These are phyloP conservation scores for Prunus mira DNA, from an alignment of 306 rosid genomes.

Conservation along the genomic window DNA sequence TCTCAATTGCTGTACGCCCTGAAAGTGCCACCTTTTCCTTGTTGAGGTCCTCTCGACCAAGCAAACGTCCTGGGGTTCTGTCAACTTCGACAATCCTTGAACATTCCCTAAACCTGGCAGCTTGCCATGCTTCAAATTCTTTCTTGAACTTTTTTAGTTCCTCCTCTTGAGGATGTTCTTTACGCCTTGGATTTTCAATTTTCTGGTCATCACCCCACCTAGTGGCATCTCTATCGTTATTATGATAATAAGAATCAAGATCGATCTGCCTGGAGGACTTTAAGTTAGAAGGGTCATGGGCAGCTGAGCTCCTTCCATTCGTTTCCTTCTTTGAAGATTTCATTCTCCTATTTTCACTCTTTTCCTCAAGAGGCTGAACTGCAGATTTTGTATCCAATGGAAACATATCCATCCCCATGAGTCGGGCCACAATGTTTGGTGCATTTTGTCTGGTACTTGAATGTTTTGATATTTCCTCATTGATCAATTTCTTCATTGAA, in stretches of 20 bases:
- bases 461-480: slow-evolving; percentile 66
- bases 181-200: slow-evolving; percentile 54
- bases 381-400: slow-evolving; percentile 51
- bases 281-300: slow-evolving; percentile 43
- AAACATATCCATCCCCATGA: slow-evolving; percentile 88
- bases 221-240: slow-evolving; percentile 37
- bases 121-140: slow-evolving; percentile 94
- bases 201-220: slow-evolving; percentile 44
- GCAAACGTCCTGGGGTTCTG: slow-evolving; percentile 34
- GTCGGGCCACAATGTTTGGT: slow-evolving; percentile 93
- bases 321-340: slow-evolving; percentile 50
- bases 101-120: slow-evolving; percentile 77
- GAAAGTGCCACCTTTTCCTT: slow-evolving; percentile 42
- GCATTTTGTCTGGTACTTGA: slow-evolving; percentile 55
- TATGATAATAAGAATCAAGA: slow-evolving; percentile 38
- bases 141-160: slow-evolving; percentile 87
- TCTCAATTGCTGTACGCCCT: slow-evolving; percentile 33
- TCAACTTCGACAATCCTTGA: slow-evolving; percentile 60
- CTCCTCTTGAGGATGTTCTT: slow-evolving; percentile 97
- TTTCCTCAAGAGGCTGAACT: slow-evolving; percentile 49
- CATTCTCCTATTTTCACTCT: slow-evolving; percentile 35
- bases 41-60: slow-evolving; percentile 47
- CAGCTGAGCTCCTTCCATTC: slow-evolving; percentile 46
- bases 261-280: slow-evolving; percentile 52
- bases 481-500: slow-evolving; percentile 87